These are phyloP conservation scores for Arabidopsis lyrata DNA, from an alignment of 441 rosid genomes.

Conservation along the genomic window DNA sequence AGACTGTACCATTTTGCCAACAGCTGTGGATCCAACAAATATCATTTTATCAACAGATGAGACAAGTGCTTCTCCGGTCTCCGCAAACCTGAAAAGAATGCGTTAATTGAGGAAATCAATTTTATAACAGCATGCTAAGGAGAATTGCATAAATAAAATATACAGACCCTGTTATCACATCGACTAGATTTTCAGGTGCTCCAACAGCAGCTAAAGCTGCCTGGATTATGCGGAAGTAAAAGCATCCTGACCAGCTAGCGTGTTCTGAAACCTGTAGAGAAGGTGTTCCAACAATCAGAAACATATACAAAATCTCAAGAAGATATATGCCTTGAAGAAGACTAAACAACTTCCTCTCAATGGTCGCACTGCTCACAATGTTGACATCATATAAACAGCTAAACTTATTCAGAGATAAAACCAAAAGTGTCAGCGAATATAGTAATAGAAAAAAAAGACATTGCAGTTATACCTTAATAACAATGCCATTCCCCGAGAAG, in stretches of 20 bases:
- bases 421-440: not conserved
- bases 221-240: slow-evolving; percentile 94
- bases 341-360: slow-evolving; percentile 14
- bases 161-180: slow-evolving; percentile 89
- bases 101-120: slow-evolving; percentile 32
- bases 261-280: slow-evolving; percentile 84
- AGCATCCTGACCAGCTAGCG: slow-evolving; percentile 98
- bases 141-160: slow-evolving; percentile 30
- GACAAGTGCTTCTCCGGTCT: slow-evolving; percentile 96
- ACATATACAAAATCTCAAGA: slow-evolving; percentile 26
- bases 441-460: slow-evolving; percentile 21
- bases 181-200: slow-evolving; percentile 97
- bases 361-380: slow-evolving; percentile 15
- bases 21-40: slow-evolving; percentile 98
- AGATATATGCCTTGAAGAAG: slow-evolving; percentile 1
- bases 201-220: slow-evolving; percentile 97
- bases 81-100: slow-evolving; percentile 70
- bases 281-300: slow-evolving; percentile 22
- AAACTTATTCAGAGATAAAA: slow-evolving; percentile 12
- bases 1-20: slow-evolving; percentile 85
- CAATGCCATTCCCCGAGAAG: slow-evolving; percentile 94
- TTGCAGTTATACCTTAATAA: slow-evolving; percentile 69
- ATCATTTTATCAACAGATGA: slow-evolving; percentile 92
- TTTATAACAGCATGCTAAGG: slow-evolving; percentile 14
- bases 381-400: slow-evolving; percentile 22